These are phyloP conservation scores for Cucurbita ficifolia DNA, from an alignment of 306 rosid genomes.

Conservation along the genomic window DNA sequence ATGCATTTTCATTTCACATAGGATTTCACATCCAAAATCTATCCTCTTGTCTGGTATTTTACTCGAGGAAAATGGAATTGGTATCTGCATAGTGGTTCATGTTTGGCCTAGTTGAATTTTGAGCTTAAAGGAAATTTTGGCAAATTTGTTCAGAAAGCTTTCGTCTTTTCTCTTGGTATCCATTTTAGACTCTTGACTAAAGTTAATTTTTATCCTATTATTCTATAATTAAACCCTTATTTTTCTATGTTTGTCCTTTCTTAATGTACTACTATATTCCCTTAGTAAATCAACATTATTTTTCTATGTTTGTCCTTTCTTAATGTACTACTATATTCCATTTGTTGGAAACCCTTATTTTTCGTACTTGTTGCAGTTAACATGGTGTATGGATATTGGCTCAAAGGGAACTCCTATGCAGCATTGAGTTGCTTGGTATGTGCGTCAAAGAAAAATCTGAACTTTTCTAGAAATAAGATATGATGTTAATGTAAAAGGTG, in stretches of 20 bases:
- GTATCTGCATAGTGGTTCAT: neutral
- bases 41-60: neutral
- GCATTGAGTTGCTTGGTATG: slow-evolving; percentile 70
- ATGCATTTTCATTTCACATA: neutral
- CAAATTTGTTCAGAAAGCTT: neutral
- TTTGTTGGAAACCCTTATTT: neutral
- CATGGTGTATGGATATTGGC: slow-evolving; percentile 78
- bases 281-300: neutral
- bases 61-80: neutral
- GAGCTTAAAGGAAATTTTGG: neutral
- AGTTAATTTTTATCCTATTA: too few species aligned
- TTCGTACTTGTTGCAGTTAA: slow-evolving; percentile 43
- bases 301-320: neutral
- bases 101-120: neutral
- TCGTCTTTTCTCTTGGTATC: neutral
- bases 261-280: too few species aligned
- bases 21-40: neutral
- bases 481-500: neutral
- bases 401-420: slow-evolving; percentile 48
- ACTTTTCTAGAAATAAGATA: neutral
- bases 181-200: neutral
- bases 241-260: too few species aligned
- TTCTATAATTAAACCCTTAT: too few species aligned
- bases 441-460: neutral
- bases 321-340: neutral